Percentiles rank a stretch among this genome's conserved stretches.
Conservation (phyloP, 2,329 filamentous ascomycete species). For the Tolypocladium ovalisporum region DNA sequence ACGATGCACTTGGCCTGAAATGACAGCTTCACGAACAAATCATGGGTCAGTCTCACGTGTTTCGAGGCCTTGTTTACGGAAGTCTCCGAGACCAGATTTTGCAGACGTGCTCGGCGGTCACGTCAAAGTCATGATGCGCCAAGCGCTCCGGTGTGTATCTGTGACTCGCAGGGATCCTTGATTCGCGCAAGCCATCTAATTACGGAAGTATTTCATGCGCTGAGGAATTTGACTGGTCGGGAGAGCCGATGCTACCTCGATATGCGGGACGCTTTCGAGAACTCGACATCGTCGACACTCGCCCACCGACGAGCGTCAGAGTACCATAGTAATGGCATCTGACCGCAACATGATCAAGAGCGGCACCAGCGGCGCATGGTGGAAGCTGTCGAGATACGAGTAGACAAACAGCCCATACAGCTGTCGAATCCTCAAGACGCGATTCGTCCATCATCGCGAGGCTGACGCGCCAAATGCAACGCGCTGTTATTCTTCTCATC, state of each 20-base stretch:
- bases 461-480: background rate
- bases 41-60: background rate
- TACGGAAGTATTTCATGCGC: background rate
- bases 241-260: background rate
- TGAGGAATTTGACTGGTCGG: background rate
- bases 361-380: background rate
- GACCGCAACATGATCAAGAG: background rate
- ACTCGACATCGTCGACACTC: background rate
- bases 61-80: background rate
- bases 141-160: background rate
- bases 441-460: background rate
- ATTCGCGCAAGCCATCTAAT: background rate
- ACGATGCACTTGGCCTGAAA: background rate
- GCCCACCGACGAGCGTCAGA: background rate
- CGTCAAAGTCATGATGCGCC: background rate
- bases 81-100: background rate
- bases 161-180: background rate
- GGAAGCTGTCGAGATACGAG: background rate
- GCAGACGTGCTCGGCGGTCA: background rate
- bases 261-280: background rate
- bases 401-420: background rate
- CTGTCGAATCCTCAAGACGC: background rate
- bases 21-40: background rate
- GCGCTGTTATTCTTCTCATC: background rate
- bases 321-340: background rate